Base-by-base conservation (phyloP, 2,329 filamentous ascomycete species). In the Talaromyces verruculosus region DNA sequence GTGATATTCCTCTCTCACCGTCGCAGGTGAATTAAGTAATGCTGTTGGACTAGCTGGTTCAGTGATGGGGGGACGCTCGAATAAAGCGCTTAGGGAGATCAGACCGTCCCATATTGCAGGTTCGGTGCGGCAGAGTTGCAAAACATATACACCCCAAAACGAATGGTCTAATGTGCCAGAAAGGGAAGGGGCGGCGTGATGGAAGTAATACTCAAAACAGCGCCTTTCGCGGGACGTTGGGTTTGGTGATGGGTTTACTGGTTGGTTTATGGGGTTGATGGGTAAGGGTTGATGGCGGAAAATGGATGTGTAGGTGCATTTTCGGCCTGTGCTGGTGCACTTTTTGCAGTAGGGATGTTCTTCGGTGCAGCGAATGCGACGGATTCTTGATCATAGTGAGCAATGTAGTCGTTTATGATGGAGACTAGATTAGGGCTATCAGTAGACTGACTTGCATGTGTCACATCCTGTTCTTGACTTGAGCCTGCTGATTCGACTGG, bases 401-500 rank as follows among this genome's bases (percentile, higher is more conserved):
- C 6, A 33, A 45, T 5, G 15, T 41, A 41, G 43, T 11, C 2
- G 25, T 10, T 2, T 45, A 10, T 8, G n/a, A 19, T 45, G 43
- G n/a, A 22, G 10, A 11, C 33, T 11, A 2, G 10, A 22, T 19
- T 49, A 43, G 30, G 22, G 37, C n/a, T 43, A 60, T 17, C 13
- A 7, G 19, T 17, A 8, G 49, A 55, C 49, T 5, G 49, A 30
- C 25, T 53, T 53, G 49, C 49, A 53, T 8, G 49, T 53, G 25
- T 47, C 59, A 35, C 59, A 47, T 47, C 60, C 60, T 49, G 60
- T 62, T 43, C 58, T 43, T 13, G 22, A 43, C 41, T 49, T 62
- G 28, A 39, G 28, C 59, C 41, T 61, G 22, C 45, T 28, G 37
- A 19, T 62, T n/a, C 49, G 60, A 28, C 30, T 28, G n/a, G 30